Evolutionary conservation across 306 rosid genomes (phyloP), one percentile per base, ranked within the genome.

Genomic region (Fragaria vesca): DNA sequence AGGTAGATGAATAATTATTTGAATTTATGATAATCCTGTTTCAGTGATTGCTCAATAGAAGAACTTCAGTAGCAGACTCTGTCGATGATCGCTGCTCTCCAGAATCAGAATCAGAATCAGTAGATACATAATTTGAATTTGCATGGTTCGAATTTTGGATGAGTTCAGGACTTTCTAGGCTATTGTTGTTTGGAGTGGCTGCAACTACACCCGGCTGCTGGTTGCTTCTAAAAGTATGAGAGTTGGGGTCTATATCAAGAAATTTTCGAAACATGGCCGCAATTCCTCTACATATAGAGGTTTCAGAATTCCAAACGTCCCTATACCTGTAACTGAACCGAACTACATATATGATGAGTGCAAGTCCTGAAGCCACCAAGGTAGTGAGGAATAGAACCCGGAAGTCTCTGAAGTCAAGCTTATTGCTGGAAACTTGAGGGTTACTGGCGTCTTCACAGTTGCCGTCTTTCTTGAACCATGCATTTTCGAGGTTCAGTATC

Each of bases 371-470:
- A 72, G 88, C 75, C 52, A 30, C 32, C 46, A 86, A 84, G 1
- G 82, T 87, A 11, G 84, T 70, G 50, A 92, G 83, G 71, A 88
- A 90, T 3, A 90, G 80, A 9, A 89, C 91, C 88, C 91, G 87
- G 28, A 88, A 89, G 80, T 38, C 40, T 38, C 40, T 38, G 6
- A 38, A 38, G 40, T 38, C 40, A 38, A 38, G 40, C 40, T 38
- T 38, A 38, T 38, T 4, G 40, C 40, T 38, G 40, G 40, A 38
- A 38, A 38, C 40, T 38, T 38, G 40, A 38, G 40, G 40, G 40
- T 38, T 5, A 38, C 40, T 38, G 0, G 40, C 40, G 40, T 38
- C 40, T 38, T 38, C 40, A 40, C 48, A 45, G 3, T 45, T 45
- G 48, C 45, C 9, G 45, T 40, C 9, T 16, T 81, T 38, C 9